Evolutionary conservation across 2,329 filamentous ascomycete species (phyloP), one percentile per base, ranked within the genome.

Genomic region (Claviceps sp.): DNA sequence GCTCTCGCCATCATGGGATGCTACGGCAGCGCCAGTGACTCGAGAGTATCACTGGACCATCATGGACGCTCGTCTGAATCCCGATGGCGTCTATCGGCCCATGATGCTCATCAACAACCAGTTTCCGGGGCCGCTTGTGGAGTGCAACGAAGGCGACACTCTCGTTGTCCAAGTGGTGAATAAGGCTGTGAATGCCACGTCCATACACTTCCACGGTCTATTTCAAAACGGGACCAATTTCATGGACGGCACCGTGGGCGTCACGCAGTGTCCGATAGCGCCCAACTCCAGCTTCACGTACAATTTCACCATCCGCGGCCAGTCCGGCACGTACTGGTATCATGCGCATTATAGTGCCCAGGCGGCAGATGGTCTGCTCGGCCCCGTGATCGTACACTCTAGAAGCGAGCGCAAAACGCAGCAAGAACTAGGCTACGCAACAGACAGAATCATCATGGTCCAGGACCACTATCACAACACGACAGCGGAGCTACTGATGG

Each of bases 131-230:
- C 87, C 87, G 5, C 65, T 85, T 45, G 78, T 93, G 46, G 79
- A 87, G 56, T 79, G 81, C 55, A 87, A 86, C 57, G 81, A 86
- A 56, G 85, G 84, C 20, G 87, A 93, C 59, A 79, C 76, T 1
- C 65, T 93, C 8, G 65, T 87, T 3, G 78, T 89, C 44, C 79
- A 86, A 36, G 72, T 89, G 49, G 69, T 79, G 57, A 91, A 91
- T 59, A 72, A 76, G 22, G 78, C 85, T 0, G 70, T 72, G 13
- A 85, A 89, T 57, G 77, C 75, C 13, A 84, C 83, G 8, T 78
- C 75, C 40, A 72, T 90, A 5, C 87, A 91, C 62, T 90, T 86
- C 64, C 87, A 91, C 58, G 87, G 87, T 16, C 74, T 91, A 56
- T 88, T 81, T 61, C 85, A 89, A 62, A 87, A 87, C 57, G 84